A percentile compares a stretch with the other conserved stretches of the same genome.
These are phyloP conservation scores for Osmanthus fragrans DNA, from an alignment of 257 asterid species.

Conservation along the genomic window DNA sequence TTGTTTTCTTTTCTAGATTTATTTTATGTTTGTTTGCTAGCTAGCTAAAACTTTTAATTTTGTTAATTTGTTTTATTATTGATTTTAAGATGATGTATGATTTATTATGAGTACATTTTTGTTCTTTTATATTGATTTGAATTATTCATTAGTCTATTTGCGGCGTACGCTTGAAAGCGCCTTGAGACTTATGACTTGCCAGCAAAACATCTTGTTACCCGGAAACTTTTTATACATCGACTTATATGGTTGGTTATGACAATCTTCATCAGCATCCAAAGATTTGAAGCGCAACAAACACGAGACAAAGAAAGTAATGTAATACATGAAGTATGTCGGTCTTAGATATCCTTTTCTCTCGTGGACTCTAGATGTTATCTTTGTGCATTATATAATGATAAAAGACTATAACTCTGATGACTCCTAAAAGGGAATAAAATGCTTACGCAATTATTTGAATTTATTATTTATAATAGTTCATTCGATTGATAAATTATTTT, in stretches of 20 bases:
- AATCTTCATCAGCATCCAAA: not conserved
- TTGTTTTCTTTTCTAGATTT: no score
- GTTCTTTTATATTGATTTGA: not conserved
- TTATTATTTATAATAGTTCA: not conserved
- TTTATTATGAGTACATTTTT: no score
- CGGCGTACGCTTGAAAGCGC: not conserved
- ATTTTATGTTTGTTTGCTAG: not conserved
- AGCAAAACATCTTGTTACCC: not conserved
- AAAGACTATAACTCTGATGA: not conserved
- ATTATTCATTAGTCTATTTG: no score
- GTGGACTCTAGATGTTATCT: not conserved
- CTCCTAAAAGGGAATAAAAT: not conserved
- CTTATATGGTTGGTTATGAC: not conserved
- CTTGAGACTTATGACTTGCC: not conserved
- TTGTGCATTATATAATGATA: not conserved
- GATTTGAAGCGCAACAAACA: not conserved
- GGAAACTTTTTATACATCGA: no score
- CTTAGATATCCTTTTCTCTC: not conserved
- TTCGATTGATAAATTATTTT: not conserved
- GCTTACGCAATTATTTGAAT: not conserved
- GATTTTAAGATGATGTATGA: not conserved
- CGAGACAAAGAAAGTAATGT: not conserved
- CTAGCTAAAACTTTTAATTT: not conserved
- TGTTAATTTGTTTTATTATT: not conserved
- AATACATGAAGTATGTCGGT: not conserved